phyloP scores from a whole-genome alignment of 176 grass and related monocot genomes.

The Musa beccarii region DNA sequence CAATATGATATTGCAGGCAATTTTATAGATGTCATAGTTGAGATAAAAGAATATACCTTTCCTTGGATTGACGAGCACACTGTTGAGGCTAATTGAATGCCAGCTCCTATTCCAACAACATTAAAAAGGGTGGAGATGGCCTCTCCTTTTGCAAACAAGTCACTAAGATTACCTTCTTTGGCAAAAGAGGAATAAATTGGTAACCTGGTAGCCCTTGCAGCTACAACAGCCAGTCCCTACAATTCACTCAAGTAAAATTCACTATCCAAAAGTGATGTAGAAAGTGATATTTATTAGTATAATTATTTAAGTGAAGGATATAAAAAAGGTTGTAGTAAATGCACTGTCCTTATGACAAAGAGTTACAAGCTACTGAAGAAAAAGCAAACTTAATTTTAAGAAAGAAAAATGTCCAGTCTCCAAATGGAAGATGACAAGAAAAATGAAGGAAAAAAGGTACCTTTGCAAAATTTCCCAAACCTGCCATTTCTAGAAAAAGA shows the following conservation, averaged over 20 bases:
- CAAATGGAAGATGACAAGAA: not conserved
- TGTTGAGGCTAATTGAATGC: constrained; percentile 86
- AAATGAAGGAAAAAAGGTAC: constrained; percentile 28
- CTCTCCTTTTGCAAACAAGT: constrained; percentile 96
- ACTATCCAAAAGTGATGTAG: constrained; percentile 4
- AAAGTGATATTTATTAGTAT: not conserved
- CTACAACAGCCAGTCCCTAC: constrained; percentile 89
- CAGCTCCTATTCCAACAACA: constrained; percentile 72
- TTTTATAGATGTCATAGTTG: not conserved
- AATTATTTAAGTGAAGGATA: not conserved
- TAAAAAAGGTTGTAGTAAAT: not conserved
- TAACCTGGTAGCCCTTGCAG: constrained; percentile 79
- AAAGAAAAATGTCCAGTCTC: not conserved
- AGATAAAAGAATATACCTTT: constrained; percentile 45
- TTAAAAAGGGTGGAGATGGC: constrained; percentile 93
- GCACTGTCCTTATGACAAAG: not conserved
- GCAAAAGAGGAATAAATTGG: constrained; percentile 97
- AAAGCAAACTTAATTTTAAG: not conserved
- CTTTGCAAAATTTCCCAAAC: constrained; percentile 93
- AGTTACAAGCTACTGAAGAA: not conserved
- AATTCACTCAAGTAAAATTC: constrained; percentile 6
- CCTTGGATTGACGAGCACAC: constrained; percentile 84
- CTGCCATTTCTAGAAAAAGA: constrained; percentile 91
- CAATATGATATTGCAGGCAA: not conserved
- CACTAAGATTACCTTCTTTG: constrained; percentile 95